Percentiles rank a stretch among this genome's conserved stretches.
Conservation (phyloP, 352 stramenopile genomes). For the Globisporangium orthogonon region DNA sequence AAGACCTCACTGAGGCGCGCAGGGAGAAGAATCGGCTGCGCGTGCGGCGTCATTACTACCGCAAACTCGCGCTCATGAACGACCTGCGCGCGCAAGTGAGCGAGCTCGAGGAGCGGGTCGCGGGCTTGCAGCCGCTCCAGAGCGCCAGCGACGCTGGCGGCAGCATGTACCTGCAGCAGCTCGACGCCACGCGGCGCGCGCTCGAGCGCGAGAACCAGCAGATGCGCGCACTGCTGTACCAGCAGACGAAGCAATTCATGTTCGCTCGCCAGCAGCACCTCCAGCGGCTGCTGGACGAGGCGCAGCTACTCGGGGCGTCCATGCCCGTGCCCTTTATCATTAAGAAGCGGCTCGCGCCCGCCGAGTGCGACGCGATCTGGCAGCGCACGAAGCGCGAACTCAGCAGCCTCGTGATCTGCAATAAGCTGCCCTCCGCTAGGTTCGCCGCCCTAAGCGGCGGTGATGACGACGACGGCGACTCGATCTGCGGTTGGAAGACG, state of each 20-base stretch:
- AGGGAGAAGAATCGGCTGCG: constrained; percentile 16
- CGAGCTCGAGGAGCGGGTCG: constrained; percentile 13
- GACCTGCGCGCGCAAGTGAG: constrained; percentile 12
- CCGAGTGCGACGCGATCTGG: constrained; percentile 11
- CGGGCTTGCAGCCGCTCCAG: background rate
- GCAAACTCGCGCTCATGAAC: constrained; percentile 16
- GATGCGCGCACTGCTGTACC: constrained; percentile 3
- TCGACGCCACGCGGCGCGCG: constrained; percentile 3
- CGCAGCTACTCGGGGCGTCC: background rate
- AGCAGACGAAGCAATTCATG: constrained; percentile 12
- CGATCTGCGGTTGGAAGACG: constrained; percentile 12
- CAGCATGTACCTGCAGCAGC: constrained; percentile 3
- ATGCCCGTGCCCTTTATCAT: constrained; percentile 14
- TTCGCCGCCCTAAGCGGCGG: background rate
- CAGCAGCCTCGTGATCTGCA: constrained; percentile 1
- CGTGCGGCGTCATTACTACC: constrained; percentile 18
- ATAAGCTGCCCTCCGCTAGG: background rate
- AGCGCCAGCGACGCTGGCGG: background rate
- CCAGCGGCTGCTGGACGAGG: constrained; percentile 5
- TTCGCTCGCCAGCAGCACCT: constrained; percentile 5
- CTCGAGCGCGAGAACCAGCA: constrained; percentile 10
- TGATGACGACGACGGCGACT: background rate
- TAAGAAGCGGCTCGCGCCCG: constrained; percentile 7
- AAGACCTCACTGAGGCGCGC: constrained; percentile 3
- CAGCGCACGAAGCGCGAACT: constrained; percentile 9